Evolutionary conservation across 805 yeast species (phyloP).

Genomic region (Teunomyces pallodes): DNA sequence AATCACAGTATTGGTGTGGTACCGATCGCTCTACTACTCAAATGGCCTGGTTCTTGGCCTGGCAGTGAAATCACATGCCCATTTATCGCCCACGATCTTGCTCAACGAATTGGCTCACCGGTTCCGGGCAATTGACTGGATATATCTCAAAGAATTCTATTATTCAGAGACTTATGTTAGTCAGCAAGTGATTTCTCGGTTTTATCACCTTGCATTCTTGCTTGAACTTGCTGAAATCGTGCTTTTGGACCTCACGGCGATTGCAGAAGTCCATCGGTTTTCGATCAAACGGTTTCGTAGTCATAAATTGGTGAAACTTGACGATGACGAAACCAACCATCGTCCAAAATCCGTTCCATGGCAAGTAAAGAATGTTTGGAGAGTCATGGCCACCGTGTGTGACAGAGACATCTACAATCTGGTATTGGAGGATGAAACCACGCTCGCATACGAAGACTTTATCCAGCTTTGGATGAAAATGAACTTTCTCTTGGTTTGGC

Average conservation of each 20-base stretch:
- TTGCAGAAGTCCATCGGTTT: constrained; percentile 11
- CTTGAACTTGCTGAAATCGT: constrained; percentile 9
- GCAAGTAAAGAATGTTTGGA: constrained; percentile 8
- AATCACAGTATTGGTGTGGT: constrained; percentile 15
- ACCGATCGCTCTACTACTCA: constrained; percentile 14
- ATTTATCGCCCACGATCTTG: constrained; percentile 9
- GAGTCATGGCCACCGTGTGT: constrained; percentile 7
- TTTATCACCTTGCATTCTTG: constrained; percentile 9
- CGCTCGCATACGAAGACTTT: constrained; percentile 16
- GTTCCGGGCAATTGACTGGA: constrained; percentile 9
- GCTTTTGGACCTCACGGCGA: constrained; percentile 11
- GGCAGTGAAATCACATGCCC: constrained; percentile 4
- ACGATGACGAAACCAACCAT: background rate
- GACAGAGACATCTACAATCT: constrained; percentile 12
- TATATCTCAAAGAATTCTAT: constrained; percentile 14
- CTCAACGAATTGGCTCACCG: constrained; percentile 11
- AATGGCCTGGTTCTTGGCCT: constrained; percentile 9
- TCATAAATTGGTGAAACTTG: background rate
- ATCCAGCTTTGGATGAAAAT: constrained; percentile 24
- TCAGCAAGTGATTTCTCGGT: constrained; percentile 1
- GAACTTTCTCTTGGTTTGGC: constrained; percentile 22
- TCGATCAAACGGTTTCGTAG: background rate
- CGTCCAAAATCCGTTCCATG: background rate
- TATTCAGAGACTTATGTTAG: background rate
- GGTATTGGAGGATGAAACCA: constrained; percentile 22